Evolutionary conservation across 2,329 filamentous ascomycete species (phyloP).

Genomic region (Paecilomyces fulvus): DNA sequence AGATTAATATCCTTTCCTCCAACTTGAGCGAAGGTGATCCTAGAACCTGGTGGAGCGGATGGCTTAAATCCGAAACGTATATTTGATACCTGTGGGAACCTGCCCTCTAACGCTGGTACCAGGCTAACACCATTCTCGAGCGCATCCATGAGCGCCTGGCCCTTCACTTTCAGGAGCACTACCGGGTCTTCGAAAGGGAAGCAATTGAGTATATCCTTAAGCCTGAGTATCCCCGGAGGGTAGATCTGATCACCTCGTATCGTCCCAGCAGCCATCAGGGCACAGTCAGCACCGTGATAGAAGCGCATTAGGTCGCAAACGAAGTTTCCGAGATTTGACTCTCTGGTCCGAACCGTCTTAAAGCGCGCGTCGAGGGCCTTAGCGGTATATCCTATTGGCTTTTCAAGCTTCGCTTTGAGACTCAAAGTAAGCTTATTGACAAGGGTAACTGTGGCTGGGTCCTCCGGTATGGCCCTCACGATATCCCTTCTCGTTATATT

Average conservation of each 20-base stretch:
- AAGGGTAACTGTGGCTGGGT: slow-evolving; percentile 52
- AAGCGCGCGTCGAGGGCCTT: slow-evolving; percentile 80
- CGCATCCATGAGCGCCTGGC: slow-evolving; percentile 66
- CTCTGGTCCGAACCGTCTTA: slow-evolving; percentile 64
- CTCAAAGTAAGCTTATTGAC: slow-evolving; percentile 63
- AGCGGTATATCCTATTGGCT: slow-evolving; percentile 74
- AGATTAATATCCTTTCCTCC: slow-evolving; percentile 54
- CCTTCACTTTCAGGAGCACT: slow-evolving; percentile 64
- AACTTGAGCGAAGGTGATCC: slow-evolving; percentile 57
- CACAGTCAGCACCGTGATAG: slow-evolving; percentile 72
- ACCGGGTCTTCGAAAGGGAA: slow-evolving; percentile 91
- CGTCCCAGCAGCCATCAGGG: slow-evolving; percentile 76
- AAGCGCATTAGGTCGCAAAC: slow-evolving; percentile 85
- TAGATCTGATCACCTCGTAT: slow-evolving; percentile 86
- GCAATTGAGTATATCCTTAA: slow-evolving; percentile 79
- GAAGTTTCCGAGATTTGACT: slow-evolving; percentile 85
- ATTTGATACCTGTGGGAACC: slow-evolving; percentile 81
- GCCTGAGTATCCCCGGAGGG: slow-evolving; percentile 63
- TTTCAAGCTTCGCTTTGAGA: slow-evolving; percentile 68
- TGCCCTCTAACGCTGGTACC: slow-evolving; percentile 74
- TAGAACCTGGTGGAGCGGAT: slow-evolving; percentile 48
- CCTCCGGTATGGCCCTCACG: slow-evolving; percentile 57
- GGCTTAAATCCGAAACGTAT: slow-evolving; percentile 69
- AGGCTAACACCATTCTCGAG: slow-evolving; percentile 74
- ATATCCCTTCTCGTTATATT: slow-evolving; percentile 69